Evolutionary conservation across 805 yeast species (phyloP), one percentile per base, ranked within the genome.

Genomic region (Zygosaccharomyces gambellarensis): DNA sequence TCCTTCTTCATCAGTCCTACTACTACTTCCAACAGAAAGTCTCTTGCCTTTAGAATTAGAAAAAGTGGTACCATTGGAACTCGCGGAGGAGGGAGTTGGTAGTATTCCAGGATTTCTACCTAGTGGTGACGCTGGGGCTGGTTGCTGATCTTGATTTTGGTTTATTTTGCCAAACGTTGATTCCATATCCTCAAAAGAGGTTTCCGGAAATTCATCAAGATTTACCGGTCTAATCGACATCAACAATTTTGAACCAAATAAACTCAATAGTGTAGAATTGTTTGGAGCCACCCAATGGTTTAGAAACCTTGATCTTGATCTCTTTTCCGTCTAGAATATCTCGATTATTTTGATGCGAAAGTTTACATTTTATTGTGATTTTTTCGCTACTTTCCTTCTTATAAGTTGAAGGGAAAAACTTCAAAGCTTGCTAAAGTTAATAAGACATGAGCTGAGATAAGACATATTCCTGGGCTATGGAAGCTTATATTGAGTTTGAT

Each of bases 121-220:
- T 25, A 52, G 47, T 17, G 54, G 53, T n/a, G 52, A 49, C 10
- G 29, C 51, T 41, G 46, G 50, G 12, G 38, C 45, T 14, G 36
- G 43, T 34, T 31, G 43, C 28, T 27, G 45, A 5, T 25, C 31
- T 32, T 43, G 34, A 27, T 34, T 39, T 8, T 23, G 32, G 5
- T 36, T 25, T 34, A 39, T 48, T 27, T 38, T 52, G 6, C 59
- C 50, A 44, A 62, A 58, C 1, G 68, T 58, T 3, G 65, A 58
- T 31, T 64, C 68, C 31, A 64, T 42, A 45, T 65, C 67, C 46
- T 65, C 69, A 51, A 65, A 65, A 12, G 68, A 63, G 4, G 66
- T 58, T 36, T 65, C 69, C 17, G 65, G 57, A 23, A 56, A 43
- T 9, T 55, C 62, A 14, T 56, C 61, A 27, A 46, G 41, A 28